phyloP scores from a whole-genome alignment of 768 basidiomycete species.

The Panus rudis region DNA sequence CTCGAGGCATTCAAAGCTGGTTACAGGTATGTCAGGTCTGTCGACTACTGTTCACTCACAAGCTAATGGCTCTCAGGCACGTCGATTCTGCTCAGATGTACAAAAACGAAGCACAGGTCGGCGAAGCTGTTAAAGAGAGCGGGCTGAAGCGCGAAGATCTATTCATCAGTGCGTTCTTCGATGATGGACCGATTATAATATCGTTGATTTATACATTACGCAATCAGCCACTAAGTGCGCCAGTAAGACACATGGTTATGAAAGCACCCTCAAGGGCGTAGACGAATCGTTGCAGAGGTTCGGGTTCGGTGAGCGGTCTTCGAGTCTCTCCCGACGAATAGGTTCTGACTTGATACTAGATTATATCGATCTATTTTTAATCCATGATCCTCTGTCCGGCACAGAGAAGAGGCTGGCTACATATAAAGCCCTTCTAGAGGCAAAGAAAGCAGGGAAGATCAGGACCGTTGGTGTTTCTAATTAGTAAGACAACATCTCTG shows the following conservation, averaged over 20 bases:
- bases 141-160: slow-evolving; percentile 49
- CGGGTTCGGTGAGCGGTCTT: slow-evolving; percentile 39
- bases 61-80: slow-evolving; percentile 32
- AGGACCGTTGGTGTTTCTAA: slow-evolving; percentile 40
- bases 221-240: slow-evolving; percentile 61
- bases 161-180: slow-evolving; percentile 53
- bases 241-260: slow-evolving; percentile 61
- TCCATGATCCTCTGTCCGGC: slow-evolving; percentile 37
- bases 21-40: slow-evolving; percentile 35
- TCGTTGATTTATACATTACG: not conserved
- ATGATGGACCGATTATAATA: not conserved
- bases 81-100: slow-evolving; percentile 73
- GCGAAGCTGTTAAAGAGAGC: slow-evolving; percentile 49
- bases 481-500: slow-evolving; percentile 28
- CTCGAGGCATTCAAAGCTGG: slow-evolving; percentile 58
- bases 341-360: slow-evolving; percentile 18
- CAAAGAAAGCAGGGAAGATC: slow-evolving; percentile 29
- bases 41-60: not conserved
- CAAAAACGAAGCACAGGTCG: slow-evolving; percentile 60
- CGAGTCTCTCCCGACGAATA: not conserved
- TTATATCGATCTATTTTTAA: slow-evolving; percentile 41
- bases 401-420: slow-evolving; percentile 30
- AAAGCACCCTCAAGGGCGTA: slow-evolving; percentile 53
- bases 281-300: slow-evolving; percentile 55
- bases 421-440: slow-evolving; percentile 33